Evolutionary conservation across 371 early-diverging fungal species (phyloP), one percentile per base, ranked within the genome.

Genomic region (Syncephalastrum contaminatum): DNA sequence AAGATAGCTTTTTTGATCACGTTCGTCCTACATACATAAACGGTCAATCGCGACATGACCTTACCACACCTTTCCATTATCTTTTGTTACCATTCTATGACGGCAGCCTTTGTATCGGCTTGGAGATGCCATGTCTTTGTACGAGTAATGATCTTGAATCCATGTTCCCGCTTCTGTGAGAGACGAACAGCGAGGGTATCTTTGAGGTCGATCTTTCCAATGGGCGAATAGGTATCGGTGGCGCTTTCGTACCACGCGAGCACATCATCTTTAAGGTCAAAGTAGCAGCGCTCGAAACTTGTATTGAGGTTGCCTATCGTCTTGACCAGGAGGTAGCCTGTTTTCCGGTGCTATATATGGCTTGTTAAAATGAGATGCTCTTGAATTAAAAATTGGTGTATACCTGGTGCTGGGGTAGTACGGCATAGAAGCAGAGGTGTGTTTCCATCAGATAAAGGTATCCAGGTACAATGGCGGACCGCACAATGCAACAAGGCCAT

Each of bases 401-500:
- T 30, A 30, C 36, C 36, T 30, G 36, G 10, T 30, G 36, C 36
- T 30, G 36, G 2, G 36, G 16, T 5, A 55, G 15, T 14, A 30
- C 4, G 27, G 18, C 36, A 30, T 30, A 30, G 2, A 30, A 30
- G 52, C 88, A 87, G 5, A 91, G 64, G 50, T 86, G 85, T 7
- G 75, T 63, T n/a, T 84, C 75, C 0, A 88, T 88, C 30, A 91
- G 56, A 62, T 86, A 92, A 64, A 92, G 68, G 40, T 74, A 73
- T 4, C 91, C 93, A 40, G 84, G 81, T 2, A 89, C 77, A 50
- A 89, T 70, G 1, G 89, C 86, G 10, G 87, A 81, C 3, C 83
- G 76, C 3, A 88, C 76, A 49, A 91, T 74, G 70, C 83, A 88
- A 63, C 91, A 91, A 12, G 87, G 70, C 77, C 83, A 89, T 56